Conservation (phyloP, 2,329 filamentous ascomycete species). For the Thelonectria rubi region DNA sequence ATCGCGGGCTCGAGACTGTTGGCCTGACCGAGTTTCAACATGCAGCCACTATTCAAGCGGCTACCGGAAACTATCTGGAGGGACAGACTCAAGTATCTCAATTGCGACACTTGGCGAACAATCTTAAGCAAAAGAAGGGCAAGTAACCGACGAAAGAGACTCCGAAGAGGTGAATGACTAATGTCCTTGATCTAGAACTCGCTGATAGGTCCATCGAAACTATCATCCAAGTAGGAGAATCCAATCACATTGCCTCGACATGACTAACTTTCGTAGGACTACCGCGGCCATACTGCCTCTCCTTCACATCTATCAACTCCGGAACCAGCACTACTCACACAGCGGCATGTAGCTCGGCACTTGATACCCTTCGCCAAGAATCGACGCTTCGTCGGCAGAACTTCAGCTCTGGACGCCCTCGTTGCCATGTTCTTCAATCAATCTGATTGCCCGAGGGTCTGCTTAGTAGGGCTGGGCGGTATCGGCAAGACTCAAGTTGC, state of each 20-base stretch:
- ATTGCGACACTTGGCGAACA: background rate
- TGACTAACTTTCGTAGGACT: background rate
- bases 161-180: background rate
- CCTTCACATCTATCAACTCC: background rate
- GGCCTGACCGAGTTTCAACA: background rate
- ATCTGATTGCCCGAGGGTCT: background rate
- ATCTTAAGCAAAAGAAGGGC: background rate
- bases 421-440: background rate
- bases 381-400: background rate
- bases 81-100: background rate
- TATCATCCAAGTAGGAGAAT: background rate
- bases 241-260: background rate
- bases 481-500: conserved; percentile 11
- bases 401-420: background rate
- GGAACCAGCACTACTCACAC: background rate
- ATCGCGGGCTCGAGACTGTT: background rate
- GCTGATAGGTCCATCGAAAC: background rate
- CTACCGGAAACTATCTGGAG: background rate
- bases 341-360: background rate
- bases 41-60: background rate
- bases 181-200: background rate
- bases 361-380: background rate
- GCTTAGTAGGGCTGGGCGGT: conserved; percentile 1
- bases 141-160: background rate
- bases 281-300: background rate